These are phyloP conservation scores for Fistulinella cinereoalba DNA, from an alignment of 1,284 basidiomycete genomes.

Conservation along the genomic window DNA sequence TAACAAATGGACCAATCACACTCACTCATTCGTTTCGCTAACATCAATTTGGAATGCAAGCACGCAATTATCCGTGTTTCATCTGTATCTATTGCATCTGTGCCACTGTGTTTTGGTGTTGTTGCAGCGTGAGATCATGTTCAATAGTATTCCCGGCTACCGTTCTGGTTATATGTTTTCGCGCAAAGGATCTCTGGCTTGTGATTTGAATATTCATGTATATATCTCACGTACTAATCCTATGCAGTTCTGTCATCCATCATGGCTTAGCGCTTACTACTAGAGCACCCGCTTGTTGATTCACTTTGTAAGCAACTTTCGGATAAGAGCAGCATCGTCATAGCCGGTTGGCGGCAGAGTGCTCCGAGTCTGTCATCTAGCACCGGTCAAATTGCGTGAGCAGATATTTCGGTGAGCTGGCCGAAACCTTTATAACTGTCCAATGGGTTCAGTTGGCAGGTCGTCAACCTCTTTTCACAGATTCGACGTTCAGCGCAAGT, in stretches of 20 bases:
- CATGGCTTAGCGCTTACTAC: no score
- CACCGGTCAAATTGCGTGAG: no score
- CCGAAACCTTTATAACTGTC: no score
- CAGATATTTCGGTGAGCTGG: no score
- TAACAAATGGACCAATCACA: conserved; percentile 13
- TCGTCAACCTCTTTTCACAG: background rate
- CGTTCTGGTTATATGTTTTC: no score
- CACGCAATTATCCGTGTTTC: conserved; percentile 6
- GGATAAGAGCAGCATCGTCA: no score
- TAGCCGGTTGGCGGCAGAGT: no score
- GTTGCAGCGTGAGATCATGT: background rate
- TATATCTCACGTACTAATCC: background rate
- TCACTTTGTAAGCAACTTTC: no score
- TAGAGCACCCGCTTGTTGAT: no score
- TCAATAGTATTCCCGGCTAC: conserved; percentile 1
- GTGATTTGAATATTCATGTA: background rate
- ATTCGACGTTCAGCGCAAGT: background rate
- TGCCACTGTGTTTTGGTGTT: conserved; percentile 9
- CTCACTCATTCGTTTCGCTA: background rate
- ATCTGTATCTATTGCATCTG: conserved; percentile 19
- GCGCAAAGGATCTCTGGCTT: no score
- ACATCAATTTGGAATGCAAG: conserved; percentile 9
- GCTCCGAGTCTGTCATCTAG: no score
- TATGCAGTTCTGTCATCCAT: no score
- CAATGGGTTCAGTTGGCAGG: background rate